A percentile compares a stretch with the other conserved stretches of the same genome.
Conservation (phyloP, 2,329 filamentous ascomycete species). For the Dactylonectria macrodidyma region DNA sequence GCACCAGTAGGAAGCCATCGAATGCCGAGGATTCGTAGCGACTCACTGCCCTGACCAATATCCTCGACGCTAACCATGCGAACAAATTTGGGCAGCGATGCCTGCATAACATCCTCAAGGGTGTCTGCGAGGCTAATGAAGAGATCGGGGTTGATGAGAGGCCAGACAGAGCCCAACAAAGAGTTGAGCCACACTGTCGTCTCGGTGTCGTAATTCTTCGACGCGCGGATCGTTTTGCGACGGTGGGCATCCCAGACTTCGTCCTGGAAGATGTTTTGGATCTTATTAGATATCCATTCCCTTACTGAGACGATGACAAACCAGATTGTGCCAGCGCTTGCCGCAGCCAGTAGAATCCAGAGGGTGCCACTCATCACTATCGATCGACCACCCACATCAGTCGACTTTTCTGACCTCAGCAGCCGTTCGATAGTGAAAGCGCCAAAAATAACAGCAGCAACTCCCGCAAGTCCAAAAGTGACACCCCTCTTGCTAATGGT, state of each 20-base stretch:
- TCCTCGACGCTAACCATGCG: constrained; percentile 84
- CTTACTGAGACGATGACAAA: constrained; percentile 63
- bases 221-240: constrained; percentile 62
- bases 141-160: constrained; percentile 81
- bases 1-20: constrained; percentile 81
- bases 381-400: constrained; percentile 20
- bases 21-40: constrained; percentile 78
- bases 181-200: constrained; percentile 83
- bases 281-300: constrained; percentile 74
- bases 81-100: constrained; percentile 77
- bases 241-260: constrained; percentile 78
- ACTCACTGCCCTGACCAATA: constrained; percentile 81
- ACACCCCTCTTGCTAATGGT: constrained; percentile 52
- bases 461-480: constrained; percentile 56
- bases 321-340: constrained; percentile 48
- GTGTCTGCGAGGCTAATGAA: constrained; percentile 79
- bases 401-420: constrained; percentile 31
- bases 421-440: constrained; percentile 44
- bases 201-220: constrained; percentile 64
- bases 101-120: constrained; percentile 86
- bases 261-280: constrained; percentile 75
- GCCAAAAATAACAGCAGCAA: constrained; percentile 50
- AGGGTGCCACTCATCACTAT: constrained; percentile 43
- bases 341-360: constrained; percentile 46
- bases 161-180: constrained; percentile 78